phyloP scores from a whole-genome alignment of 2,329 filamentous ascomycete species.

The Aspergillus bombycis region DNA sequence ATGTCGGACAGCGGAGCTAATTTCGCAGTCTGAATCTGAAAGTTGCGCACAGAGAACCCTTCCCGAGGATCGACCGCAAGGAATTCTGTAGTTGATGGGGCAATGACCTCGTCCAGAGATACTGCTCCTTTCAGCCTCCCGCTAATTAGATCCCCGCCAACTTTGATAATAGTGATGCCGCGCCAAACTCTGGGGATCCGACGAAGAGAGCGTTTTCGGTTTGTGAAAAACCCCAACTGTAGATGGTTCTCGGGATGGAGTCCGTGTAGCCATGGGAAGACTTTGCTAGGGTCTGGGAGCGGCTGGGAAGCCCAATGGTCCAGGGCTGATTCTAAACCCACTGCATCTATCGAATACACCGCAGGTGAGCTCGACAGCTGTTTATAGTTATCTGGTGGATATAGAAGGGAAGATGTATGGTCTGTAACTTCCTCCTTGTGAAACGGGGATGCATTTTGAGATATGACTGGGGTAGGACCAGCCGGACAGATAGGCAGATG shows the following conservation, averaged over 20 bases:
- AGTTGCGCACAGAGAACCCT: constrained; percentile 94
- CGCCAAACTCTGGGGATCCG: constrained; percentile 76
- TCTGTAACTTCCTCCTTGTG: constrained; percentile 58
- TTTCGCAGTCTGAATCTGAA: constrained; percentile 93
- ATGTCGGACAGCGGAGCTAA: constrained; percentile 87
- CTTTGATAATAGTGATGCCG: constrained; percentile 83
- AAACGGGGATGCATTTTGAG: constrained; percentile 68
- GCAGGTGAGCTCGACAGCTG: constrained; percentile 59
- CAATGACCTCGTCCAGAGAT: constrained; percentile 76
- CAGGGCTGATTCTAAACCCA: constrained; percentile 70
- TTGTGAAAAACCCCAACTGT: constrained; percentile 86
- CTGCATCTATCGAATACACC: constrained; percentile 74
- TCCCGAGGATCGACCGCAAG: constrained; percentile 82
- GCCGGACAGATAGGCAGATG: constrained; percentile 88
- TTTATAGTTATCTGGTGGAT: constrained; percentile 69
- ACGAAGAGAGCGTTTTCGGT: constrained; percentile 70
- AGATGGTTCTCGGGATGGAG: constrained; percentile 86
- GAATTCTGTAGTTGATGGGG: constrained; percentile 63
- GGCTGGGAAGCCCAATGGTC: constrained; percentile 77
- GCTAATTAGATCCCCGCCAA: constrained; percentile 73
- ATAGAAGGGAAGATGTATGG: constrained; percentile 69
- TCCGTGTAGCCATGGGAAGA: constrained; percentile 97
- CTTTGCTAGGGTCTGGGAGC: constrained; percentile 78
- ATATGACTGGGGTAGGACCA: constrained; percentile 66
- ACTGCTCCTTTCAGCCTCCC: constrained; percentile 87